phyloP scores from a whole-genome alignment of 2,329 filamentous ascomycete species.

The Fusarium keratoplasticum region DNA sequence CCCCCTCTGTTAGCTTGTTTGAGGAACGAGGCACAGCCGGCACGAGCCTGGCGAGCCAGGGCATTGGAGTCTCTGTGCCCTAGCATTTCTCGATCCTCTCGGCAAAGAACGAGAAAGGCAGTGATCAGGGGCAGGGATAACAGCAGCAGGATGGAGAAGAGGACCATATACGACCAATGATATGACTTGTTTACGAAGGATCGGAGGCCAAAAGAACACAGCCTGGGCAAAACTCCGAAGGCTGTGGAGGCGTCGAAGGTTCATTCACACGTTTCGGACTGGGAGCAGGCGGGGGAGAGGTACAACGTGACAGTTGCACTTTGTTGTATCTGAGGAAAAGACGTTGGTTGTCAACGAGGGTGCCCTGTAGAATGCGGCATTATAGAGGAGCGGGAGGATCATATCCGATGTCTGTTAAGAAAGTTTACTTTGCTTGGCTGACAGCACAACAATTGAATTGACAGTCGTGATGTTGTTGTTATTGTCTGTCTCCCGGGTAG shows the following conservation, averaged over 20 bases:
- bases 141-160: neutral
- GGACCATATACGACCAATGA: neutral
- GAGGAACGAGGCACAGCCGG: neutral
- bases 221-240: conserved; percentile 5
- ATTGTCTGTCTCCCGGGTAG: neutral
- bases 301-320: neutral
- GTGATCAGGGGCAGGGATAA: neutral
- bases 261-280: neutral
- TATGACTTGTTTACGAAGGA: neutral
- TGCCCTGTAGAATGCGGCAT: neutral
- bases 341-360: neutral
- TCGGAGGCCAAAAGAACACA: neutral
- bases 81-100: neutral
- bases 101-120: neutral
- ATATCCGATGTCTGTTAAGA: neutral
- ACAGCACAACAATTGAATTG: neutral
- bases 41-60: neutral
- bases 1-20: neutral
- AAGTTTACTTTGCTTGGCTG: neutral
- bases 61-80: neutral
- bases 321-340: neutral
- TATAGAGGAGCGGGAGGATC: neutral
- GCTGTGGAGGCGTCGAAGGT: neutral
- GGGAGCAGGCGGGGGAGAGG: neutral
- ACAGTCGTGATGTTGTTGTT: neutral